phyloP scores from a whole-genome alignment of 192 early-diverging fungal genomes.

The Radiomyces spectabilis region DNA sequence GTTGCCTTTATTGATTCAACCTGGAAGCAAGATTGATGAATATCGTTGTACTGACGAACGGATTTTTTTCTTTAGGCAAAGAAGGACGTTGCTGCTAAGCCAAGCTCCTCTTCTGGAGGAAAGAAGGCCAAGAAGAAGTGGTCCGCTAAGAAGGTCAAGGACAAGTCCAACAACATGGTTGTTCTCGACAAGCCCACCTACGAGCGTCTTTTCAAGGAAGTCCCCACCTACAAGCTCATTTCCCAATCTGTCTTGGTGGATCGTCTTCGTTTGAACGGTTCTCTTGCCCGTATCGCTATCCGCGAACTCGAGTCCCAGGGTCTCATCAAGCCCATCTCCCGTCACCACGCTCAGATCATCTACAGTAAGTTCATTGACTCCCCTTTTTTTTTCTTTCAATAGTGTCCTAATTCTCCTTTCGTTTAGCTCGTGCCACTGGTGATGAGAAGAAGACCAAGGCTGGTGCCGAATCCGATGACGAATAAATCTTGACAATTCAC shows the following conservation, averaged over 20 bases:
- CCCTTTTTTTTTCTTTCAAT: not conserved
- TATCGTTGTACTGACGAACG: too few species aligned
- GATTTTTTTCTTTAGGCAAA: conserved; percentile 46
- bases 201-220: conserved; percentile 99
- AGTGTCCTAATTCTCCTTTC: not conserved
- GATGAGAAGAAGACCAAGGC: conserved; percentile 37
- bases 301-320: conserved; percentile 88
- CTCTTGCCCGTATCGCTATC: conserved; percentile 92
- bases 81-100: conserved; percentile 54
- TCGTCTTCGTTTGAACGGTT: conserved; percentile 96
- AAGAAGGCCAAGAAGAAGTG: conserved; percentile 84
- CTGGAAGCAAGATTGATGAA: too few species aligned
- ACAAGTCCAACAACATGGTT: conserved; percentile 99
- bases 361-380: conserved; percentile 42
- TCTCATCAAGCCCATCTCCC: conserved; percentile 84
- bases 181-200: conserved; percentile 95
- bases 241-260: conserved; percentile 97
- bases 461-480: conserved; percentile 24
- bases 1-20: too few species aligned
- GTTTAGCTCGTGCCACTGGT: conserved; percentile 39
- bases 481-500: conserved; percentile 17
- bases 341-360: conserved; percentile 88
- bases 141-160: conserved; percentile 99
- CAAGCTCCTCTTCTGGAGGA: conserved; percentile 48
- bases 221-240: conserved; percentile 99